Percentiles rank a stretch among this genome's conserved stretches.
These are phyloP conservation scores for Candolleomyces eurysporus DNA, from an alignment of 768 basidiomycete genomes.

Conservation along the genomic window DNA sequence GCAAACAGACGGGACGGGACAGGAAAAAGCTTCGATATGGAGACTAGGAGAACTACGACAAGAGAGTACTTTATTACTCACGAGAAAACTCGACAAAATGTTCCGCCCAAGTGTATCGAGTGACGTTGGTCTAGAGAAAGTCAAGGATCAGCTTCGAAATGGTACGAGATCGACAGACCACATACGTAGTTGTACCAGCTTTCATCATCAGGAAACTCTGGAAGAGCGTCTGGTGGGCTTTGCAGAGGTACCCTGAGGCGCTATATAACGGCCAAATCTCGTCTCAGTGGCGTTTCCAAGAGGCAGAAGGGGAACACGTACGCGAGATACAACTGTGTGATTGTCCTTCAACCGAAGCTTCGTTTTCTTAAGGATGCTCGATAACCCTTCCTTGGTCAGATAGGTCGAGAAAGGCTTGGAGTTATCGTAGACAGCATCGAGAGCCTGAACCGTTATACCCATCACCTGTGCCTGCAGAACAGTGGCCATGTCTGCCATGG, in stretches of 20 bases:
- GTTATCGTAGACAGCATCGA: slow-evolving; percentile 23
- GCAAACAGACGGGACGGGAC: too few relatives aligned
- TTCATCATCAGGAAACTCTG: slow-evolving; percentile 29
- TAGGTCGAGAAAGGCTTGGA: slow-evolving; percentile 29
- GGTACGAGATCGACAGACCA: neutral
- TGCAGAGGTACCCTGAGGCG: slow-evolving; percentile 22
- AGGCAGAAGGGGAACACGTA: neutral
- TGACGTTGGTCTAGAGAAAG: neutral
- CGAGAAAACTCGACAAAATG: slow-evolving; percentile 1
- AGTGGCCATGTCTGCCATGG: too few relatives aligned
- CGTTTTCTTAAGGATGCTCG: slow-evolving; percentile 15
- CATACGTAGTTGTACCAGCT: slow-evolving; percentile 31
- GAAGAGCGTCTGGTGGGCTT: slow-evolving; percentile 22
- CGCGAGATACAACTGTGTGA: slow-evolving; percentile 28
- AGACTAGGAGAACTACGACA: too few relatives aligned
- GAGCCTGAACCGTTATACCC: neutral
- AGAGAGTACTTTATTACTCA: neutral
- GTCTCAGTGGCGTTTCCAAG: neutral
- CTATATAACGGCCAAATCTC: slow-evolving; percentile 12
- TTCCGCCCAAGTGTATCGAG: neutral
- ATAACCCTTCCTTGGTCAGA: slow-evolving; percentile 22
- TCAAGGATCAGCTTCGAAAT: neutral
- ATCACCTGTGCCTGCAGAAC: neutral
- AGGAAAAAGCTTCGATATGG: too few relatives aligned
- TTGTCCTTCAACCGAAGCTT: slow-evolving; percentile 16